phyloP scores from a whole-genome alignment of 1,139 yeast genomes.

The Geotrichum bryndzae region DNA sequence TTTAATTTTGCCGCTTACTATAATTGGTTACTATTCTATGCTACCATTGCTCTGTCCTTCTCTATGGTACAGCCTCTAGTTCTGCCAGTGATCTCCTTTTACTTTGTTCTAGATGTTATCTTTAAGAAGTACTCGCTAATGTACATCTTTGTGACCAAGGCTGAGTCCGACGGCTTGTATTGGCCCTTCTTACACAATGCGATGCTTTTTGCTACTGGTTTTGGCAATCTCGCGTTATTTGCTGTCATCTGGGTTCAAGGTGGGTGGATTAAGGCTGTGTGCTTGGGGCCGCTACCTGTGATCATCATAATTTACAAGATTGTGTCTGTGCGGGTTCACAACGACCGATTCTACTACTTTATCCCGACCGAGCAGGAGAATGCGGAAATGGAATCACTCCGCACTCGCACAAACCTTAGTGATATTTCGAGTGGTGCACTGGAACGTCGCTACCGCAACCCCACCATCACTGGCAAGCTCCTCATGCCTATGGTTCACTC shows the following conservation, averaged over 20 bases:
- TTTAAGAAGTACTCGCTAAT: conserved; percentile 36
- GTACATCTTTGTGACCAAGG: conserved; percentile 38
- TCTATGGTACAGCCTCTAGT: conserved; percentile 39
- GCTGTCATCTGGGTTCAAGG: conserved; percentile 40
- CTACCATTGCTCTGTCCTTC: conserved; percentile 38
- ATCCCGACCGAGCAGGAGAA: conserved; percentile 28
- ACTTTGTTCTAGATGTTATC: conserved; percentile 32
- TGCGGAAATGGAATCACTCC: conserved; percentile 18
- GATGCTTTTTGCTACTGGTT: conserved; percentile 33
- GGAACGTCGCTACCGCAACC: conserved; percentile 32
- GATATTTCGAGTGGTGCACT: conserved; percentile 23
- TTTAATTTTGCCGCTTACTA: conserved; percentile 36
- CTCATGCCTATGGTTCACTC: conserved; percentile 36
- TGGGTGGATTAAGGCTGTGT: conserved; percentile 34
- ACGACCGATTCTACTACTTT: conserved; percentile 30
- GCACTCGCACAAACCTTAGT: conserved; percentile 16
- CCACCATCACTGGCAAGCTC: conserved; percentile 29
- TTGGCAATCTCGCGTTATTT: conserved; percentile 37
- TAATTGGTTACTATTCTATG: conserved; percentile 36
- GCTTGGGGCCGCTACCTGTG: conserved; percentile 32
- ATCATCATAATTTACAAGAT: conserved; percentile 33
- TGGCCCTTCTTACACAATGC: conserved; percentile 39
- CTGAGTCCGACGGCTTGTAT: conserved; percentile 37
- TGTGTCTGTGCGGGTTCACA: conserved; percentile 18
- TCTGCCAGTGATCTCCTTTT: conserved; percentile 33